Percentiles rank a stretch among this genome's conserved stretches.
phyloP scores from a whole-genome alignment of 2,329 filamentous ascomycete genomes.

The Zymoseptoria passerinii region DNA sequence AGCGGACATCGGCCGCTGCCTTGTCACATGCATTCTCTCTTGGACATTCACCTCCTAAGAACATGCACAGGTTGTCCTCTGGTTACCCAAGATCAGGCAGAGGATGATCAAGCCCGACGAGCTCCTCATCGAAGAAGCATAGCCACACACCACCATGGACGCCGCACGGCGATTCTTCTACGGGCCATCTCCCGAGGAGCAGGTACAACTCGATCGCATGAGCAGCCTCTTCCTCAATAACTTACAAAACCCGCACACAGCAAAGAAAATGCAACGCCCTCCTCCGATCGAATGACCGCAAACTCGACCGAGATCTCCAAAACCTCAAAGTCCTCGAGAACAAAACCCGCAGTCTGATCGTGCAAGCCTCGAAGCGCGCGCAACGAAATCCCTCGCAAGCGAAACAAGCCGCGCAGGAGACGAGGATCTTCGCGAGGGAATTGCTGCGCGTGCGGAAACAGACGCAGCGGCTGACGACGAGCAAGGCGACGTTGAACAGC shows the following conservation, averaged over 20 bases:
- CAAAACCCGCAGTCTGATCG: conserved; percentile 78
- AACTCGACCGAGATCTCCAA: conserved; percentile 86
- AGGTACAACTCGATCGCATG: conserved; percentile 50
- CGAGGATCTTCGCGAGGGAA: conserved; percentile 80
- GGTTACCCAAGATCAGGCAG: not conserved
- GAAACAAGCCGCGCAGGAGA: conserved; percentile 71
- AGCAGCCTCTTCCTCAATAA: not conserved
- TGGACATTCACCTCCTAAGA: not conserved
- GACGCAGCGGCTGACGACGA: conserved; percentile 65
- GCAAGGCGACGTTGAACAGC: conserved; percentile 82
- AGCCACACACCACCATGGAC: conserved; percentile 57
- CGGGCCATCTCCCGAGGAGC: conserved; percentile 85
- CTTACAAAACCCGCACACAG: conserved; percentile 40
- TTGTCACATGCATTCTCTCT: not conserved
- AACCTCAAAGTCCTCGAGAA: conserved; percentile 68
- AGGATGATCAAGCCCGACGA: conserved; percentile 1
- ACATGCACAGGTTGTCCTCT: not conserved
- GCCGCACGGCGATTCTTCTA: conserved; percentile 76
- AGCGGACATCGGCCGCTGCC: not conserved
- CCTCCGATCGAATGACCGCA: conserved; percentile 81
- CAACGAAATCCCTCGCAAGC: conserved; percentile 71
- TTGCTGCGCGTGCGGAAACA: conserved; percentile 76
- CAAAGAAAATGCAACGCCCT: conserved; percentile 91
- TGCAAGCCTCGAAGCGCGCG: conserved; percentile 71
- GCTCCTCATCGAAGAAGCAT: not conserved